phyloP scores from a whole-genome alignment of 257 asterid genomes.

The Anisodus tanguticus region DNA sequence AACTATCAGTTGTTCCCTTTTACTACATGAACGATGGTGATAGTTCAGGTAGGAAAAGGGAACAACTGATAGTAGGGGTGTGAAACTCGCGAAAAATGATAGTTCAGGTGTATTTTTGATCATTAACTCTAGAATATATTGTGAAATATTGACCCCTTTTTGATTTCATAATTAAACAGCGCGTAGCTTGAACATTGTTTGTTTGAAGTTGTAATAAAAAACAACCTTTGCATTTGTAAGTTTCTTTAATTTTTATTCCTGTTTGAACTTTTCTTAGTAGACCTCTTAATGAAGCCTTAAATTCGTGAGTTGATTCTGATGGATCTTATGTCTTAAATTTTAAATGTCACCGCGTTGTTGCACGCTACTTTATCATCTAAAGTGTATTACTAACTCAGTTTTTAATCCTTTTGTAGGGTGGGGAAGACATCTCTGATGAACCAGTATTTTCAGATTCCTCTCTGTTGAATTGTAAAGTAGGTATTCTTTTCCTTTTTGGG shows the following conservation, averaged over 20 bases:
- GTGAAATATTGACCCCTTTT: background rate
- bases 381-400: background rate
- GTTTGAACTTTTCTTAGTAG: background rate
- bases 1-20: too few species aligned
- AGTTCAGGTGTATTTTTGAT: too few species aligned
- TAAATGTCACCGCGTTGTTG: background rate
- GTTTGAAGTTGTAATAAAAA: background rate
- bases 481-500: background rate
- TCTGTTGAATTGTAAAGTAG: constrained; percentile 9
- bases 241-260: background rate
- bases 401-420: constrained; percentile 43
- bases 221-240: background rate
- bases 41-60: too few species aligned
- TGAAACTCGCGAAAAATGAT: too few species aligned
- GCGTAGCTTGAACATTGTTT: background rate
- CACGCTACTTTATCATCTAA: background rate
- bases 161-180: background rate
- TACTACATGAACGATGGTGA: too few species aligned
- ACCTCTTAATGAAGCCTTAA: background rate
- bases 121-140: too few species aligned
- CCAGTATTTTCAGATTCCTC: constrained; percentile 39
- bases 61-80: too few species aligned
- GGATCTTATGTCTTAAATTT: background rate
- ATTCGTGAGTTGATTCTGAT: background rate
- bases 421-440: constrained; percentile 64